Base-by-base conservation (phyloP, 495 filamentous ascomycete genomes). In the Penicillium desertorum region DNA sequence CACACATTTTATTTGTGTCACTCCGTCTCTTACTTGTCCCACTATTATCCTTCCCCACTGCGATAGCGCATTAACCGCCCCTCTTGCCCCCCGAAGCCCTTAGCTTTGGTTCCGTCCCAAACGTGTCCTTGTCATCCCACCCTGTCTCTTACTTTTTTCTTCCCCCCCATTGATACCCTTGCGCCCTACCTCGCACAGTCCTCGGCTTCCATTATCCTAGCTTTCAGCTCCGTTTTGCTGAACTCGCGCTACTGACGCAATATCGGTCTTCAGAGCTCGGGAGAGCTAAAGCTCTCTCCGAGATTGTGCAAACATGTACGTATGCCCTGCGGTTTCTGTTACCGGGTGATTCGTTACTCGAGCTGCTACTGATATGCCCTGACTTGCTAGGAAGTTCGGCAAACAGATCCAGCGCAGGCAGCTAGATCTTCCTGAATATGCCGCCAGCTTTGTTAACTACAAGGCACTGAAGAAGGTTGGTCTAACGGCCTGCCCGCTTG, bases 341-440 rank as follows among this genome's bases (percentile, higher is more conserved):
- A 20, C 2, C n/a, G 17, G 25, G 14, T 8, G 6, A 36, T 14
- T 29, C 17, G 39, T 34, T 12, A n/a, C 19, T 42, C 17, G 42
- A 52, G 7, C 39, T n/a, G 22, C 14, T 39, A 36, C 51, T 56
- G 57, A 45, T 56, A 41, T 34, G n/a, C 23, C 37, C 29, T 58
- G 63, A 27, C 20, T 34, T 30, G 54, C 62, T 57, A 98, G 94
- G 94, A 98, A 98, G 84, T 98, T 98, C 79, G 94, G 94, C 71
- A 98, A 98, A 81, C 88, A 96, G 65, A 94, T 98, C 61, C 95
- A 97, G 78, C 96, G 94, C 81, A 87, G 92, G 71, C 93, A 98
- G 79, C 90, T 98, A 64, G 94, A 98, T 74, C 90, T 98, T 34
- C 94, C 94, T 36, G 94, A 98, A 81, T 98, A 98, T 88, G 94